Base-by-base conservation (phyloP, 441 rosid genomes). In the Arabidopsis hybrid region DNA sequence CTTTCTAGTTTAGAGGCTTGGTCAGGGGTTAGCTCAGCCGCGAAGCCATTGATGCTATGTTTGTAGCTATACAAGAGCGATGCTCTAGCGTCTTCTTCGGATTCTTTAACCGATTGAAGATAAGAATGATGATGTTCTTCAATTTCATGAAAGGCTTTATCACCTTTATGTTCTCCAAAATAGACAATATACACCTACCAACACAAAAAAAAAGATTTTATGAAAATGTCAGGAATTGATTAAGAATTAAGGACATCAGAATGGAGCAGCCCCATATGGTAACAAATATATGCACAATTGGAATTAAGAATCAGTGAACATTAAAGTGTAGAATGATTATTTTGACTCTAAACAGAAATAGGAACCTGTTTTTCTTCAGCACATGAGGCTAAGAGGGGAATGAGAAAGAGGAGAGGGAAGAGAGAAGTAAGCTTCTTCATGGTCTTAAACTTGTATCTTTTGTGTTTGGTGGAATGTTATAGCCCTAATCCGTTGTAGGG, bases 41-140 rank as follows among this genome's bases (percentile, higher is more conserved):
- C 84, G 3, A 88, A 85, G 75, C 95, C 98, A 81, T 93, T 91
- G 84, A 93, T 84, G 85, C 87, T 84, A 72, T 89, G 84, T 76
- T 87, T 88, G 78, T 93, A 91, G 85, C 98, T 93, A 81, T 93
- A 93, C 47, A 93, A 73, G 49, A 88, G 87, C 16, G 97, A 88
- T 52, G 82, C 73, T 77, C 46, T 72, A 0, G 88, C 96, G 0
- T 85, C 88, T 78, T 85, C 87, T 52, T 83, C 77, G 2, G 81
- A 62, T 39, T 83, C 80, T 77, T 90, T 90, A 52, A 90, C 86
- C 3, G 79, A 74, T 0, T 62, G 69, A 70, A 90, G 80, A 78
- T 82, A 86, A 3, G 93, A 88, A 43, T 57, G 76, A 43, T 90
- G 96, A 17, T 73, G 67, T 52, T 83, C 84, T 77, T 88, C 83